Base-by-base conservation (phyloP, 1,284 basidiomycete species). In the Ganoderma sinense region DNA sequence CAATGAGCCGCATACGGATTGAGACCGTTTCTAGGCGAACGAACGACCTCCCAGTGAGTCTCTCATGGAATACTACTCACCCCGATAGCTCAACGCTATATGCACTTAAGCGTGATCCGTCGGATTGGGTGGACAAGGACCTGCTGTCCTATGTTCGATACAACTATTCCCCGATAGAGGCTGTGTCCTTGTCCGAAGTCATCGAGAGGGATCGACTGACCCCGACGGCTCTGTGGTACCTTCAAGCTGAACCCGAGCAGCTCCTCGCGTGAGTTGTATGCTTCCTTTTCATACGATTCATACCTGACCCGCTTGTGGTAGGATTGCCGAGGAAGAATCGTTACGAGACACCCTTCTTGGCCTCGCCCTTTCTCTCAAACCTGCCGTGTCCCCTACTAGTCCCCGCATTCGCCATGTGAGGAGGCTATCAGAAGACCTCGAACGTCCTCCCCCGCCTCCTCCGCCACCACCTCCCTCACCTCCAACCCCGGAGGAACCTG, bases 381-480 rank as follows among this genome's bases (percentile, higher is more conserved):
- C 72, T 8, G 65, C 63, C 18, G 72, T 73, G 0, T 70, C 72
- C 11, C 72, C 72, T 13, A 70, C 72, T 1, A 67, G 70, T 4
- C 72, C 72, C 0, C 68, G 68, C 0, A 63, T 69, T 10, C 64
- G 53, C 48, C 66, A 65, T 39, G 67, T 62, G 2, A 56, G 60
- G 43, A 39, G 66, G n/a, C 63, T 73, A 4, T 65, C 65, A 1
- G 53, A 62, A 33, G 67, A 65, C n/a, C 61, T 73, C 36, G 65
- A 41, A 55, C 41, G 29, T 53, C 59, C 67, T 18, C 68, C 67
- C 8, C 59, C 59, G 2, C 59, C 65, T 0, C 58, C 64, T 0
- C 70, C 66, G 0, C 45, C 67, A 0, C 65, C 69, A 4, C 53
- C 72, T 14, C 62, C 65, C 6, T 62, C 70, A 26, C 69, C 68